Base-by-base conservation (phyloP, 2,329 filamentous ascomycete genomes). In the Ophiostoma perfectum region DNA sequence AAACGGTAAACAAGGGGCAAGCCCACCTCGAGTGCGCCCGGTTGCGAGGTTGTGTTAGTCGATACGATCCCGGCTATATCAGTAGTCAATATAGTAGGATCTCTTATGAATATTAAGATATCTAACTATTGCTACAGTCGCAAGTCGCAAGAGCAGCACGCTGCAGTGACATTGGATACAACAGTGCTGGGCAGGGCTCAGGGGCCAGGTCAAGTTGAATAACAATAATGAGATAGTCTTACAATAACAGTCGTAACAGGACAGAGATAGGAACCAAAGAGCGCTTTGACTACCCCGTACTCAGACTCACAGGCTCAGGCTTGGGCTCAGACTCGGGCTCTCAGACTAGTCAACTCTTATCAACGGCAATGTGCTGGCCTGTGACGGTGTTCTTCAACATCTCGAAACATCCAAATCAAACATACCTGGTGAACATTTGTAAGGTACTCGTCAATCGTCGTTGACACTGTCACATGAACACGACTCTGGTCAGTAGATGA, bases 11-110 rank as follows among this genome's bases (percentile, higher is more conserved):
- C 60, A 63, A 16, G 60, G 60, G 27, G 27, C 27, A 6, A 63
- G 60, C 18, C 60, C 60, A 63, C 60, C 60, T 63, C 16, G 60
- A 41, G 7, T 63, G 60, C 60, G n/a, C 60, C 60, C 14, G 55
- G 55, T 14, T 60, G 55, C 55, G 27, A 60, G 27, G 55, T 60
- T 27, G 27, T 2, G 27, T 27, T 27, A 27, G 27, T 27, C 27
- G 27, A 27, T 27, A 27, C 27, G 27, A 27, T 27, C 27, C 27
- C 27, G 27, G 27, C 2, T 27, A 27, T 27, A 27, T 27, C 27
- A 27, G 27, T 27, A 27, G 27, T 27, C 27, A 27, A 27, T 27
- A 27, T 27, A 60, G 55, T 60, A 7, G n/a, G 7, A 16, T 16
- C 6, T 52, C n/a, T 16, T 38, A 14, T 60, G 8, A 55, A 27